Conservation (phyloP, 2,329 filamentous ascomycete species). For the Paradendryphiella salina region DNA sequence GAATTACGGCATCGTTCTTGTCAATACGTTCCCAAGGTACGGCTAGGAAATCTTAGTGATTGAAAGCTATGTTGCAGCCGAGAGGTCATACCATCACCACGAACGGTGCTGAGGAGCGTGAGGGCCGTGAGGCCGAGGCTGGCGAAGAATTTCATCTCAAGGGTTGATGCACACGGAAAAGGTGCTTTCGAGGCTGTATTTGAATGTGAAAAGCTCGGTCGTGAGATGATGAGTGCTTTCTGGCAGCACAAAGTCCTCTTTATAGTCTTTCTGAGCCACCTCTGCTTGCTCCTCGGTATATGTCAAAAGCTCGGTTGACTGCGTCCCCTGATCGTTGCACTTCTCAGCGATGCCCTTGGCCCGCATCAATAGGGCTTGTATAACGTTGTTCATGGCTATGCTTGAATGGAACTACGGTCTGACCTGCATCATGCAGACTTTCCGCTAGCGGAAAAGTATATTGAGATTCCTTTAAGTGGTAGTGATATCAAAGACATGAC, state of each 20-base stretch:
- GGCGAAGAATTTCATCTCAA: conserved; percentile 41
- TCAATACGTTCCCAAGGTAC: conserved; percentile 49
- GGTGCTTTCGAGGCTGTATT: conserved; percentile 3
- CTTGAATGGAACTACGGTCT: conserved; percentile 8
- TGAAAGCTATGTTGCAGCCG: not conserved
- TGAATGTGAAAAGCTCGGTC: conserved; percentile 17
- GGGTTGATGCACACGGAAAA: not conserved
- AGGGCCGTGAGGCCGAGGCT: conserved; percentile 34
- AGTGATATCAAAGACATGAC: conserved; percentile 17
- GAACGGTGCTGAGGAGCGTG: conserved; percentile 36
- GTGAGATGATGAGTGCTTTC: conserved; percentile 17
- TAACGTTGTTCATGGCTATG: conserved; percentile 1
- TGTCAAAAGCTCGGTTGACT: not conserved
- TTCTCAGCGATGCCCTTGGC: not conserved
- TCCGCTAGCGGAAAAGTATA: not conserved
- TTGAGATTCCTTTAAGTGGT: not conserved
- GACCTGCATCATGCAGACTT: conserved; percentile 5
- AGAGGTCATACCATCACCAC: conserved; percentile 34
- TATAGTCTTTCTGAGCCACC: conserved; percentile 25
- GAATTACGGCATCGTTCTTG: conserved; percentile 47
- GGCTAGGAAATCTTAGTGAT: conserved; percentile 33
- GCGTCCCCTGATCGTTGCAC: not conserved
- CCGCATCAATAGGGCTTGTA: not conserved
- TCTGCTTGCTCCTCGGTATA: not conserved
- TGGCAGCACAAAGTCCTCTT: conserved; percentile 19